Conservation (phyloP, 1,139 yeast genomes). For the Hemisphaericaspora xylanilytica region DNA sequence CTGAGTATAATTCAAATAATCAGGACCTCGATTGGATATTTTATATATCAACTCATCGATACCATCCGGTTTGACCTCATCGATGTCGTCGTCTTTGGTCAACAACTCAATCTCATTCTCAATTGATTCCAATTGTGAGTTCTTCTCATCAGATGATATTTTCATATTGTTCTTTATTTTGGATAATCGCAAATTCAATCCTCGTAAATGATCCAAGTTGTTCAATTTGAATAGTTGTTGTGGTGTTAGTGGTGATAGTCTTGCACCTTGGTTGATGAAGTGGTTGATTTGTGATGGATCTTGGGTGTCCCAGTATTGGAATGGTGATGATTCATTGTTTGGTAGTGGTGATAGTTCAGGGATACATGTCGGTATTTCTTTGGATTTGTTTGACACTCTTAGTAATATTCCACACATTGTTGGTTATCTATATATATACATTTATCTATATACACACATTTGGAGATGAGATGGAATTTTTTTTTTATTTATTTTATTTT, state of each 20-base stretch:
- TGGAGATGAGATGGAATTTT: neutral
- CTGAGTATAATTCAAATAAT: conserved; percentile 28
- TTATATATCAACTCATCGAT: conserved; percentile 31
- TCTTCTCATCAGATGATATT: conserved; percentile 15
- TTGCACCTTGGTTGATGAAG: conserved; percentile 19
- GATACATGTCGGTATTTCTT: conserved; percentile 5
- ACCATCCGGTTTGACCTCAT: conserved; percentile 2
- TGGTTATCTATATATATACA: too few species aligned
- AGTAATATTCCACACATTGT: conserved; percentile 17
- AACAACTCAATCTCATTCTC: conserved; percentile 18
- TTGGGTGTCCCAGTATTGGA: conserved; percentile 21
- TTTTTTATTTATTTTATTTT: neutral
- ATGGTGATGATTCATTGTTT: too few species aligned
- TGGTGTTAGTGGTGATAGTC: conserved; percentile 16
- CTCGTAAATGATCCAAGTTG: conserved; percentile 23
- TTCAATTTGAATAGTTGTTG: conserved; percentile 27
- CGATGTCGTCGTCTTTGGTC: conserved; percentile 14
- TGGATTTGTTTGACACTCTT: conserved; percentile 5
- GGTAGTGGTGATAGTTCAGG: neutral
- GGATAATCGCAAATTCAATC: conserved; percentile 21
- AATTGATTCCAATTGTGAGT: conserved; percentile 13
- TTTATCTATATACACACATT: too few species aligned
- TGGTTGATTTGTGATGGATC: conserved; percentile 16
- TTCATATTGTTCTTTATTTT: conserved; percentile 33
- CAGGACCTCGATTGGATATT: conserved; percentile 56